phyloP scores from a whole-genome alignment of 495 filamentous ascomycete genomes.

The Aspergillus campestris region DNA sequence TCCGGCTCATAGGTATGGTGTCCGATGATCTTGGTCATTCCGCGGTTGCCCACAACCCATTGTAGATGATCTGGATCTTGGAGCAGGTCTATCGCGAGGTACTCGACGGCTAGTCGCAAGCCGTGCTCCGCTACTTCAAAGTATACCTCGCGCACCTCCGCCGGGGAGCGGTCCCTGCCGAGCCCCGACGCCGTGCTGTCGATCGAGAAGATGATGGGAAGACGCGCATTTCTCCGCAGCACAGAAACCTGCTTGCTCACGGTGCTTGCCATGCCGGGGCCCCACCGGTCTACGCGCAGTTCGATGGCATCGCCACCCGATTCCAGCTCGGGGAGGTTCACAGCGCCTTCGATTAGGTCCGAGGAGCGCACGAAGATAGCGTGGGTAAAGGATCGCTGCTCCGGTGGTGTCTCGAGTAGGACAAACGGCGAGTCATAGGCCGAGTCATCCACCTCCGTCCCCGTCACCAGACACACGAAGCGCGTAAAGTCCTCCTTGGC shows the following conservation, averaged over 20 bases:
- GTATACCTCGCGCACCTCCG: slow-evolving; percentile 13
- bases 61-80: slow-evolving; percentile 35
- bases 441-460: slow-evolving; percentile 42
- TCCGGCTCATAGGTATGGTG: slow-evolving; percentile 48
- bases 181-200: slow-evolving; percentile 42
- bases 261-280: slow-evolving; percentile 33
- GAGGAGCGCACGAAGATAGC: slow-evolving; percentile 57
- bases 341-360: slow-evolving; percentile 42
- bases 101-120: slow-evolving; percentile 66
- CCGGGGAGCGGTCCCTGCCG: slow-evolving; percentile 13
- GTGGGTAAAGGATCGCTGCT: slow-evolving; percentile 57
- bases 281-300: slow-evolving; percentile 59
- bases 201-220: slow-evolving; percentile 63
- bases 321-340: slow-evolving; percentile 56
- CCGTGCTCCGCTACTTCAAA: slow-evolving; percentile 53
- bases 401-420: slow-evolving; percentile 56
- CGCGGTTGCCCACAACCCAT: slow-evolving; percentile 44
- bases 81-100: slow-evolving; percentile 57
- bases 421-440: slow-evolving; percentile 67
- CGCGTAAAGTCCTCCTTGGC: slow-evolving; percentile 67
- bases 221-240: slow-evolving; percentile 47
- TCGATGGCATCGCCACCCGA: slow-evolving; percentile 66
- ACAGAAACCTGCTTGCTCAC: slow-evolving; percentile 38
- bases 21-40: slow-evolving; percentile 68
- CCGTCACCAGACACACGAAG: slow-evolving; percentile 59